A percentile compares a stretch with the other conserved stretches of the same genome.
phyloP scores from a whole-genome alignment of 345 rosid species.

The Euclidium syriacum region DNA sequence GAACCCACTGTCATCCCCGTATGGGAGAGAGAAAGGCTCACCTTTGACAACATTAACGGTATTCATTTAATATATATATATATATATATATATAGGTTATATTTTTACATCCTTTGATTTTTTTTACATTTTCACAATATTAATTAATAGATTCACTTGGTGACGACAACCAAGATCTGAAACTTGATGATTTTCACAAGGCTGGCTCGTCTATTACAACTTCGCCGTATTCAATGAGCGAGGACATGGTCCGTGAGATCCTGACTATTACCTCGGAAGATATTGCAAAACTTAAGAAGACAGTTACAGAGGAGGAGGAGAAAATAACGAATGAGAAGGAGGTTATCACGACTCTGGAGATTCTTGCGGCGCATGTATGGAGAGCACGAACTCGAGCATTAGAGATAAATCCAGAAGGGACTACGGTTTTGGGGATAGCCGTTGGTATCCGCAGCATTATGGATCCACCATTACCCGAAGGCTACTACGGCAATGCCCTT shows the following conservation, averaged over 20 bases:
- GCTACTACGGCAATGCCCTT: slow-evolving; percentile 58
- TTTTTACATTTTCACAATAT: too few relatives aligned
- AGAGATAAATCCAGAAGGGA: slow-evolving; percentile 36
- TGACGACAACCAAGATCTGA: slow-evolving; percentile 8
- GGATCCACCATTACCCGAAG: slow-evolving; percentile 39
- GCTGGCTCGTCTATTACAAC: slow-evolving; percentile 27
- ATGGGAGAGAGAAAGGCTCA: slow-evolving; percentile 47
- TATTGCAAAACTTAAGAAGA: slow-evolving; percentile 33
- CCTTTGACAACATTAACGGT: slow-evolving; percentile 4
- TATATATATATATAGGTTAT: not conserved
- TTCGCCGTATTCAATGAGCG: slow-evolving; percentile 37
- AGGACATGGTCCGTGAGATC: slow-evolving; percentile 35
- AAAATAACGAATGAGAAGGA: not conserved
- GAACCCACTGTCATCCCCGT: slow-evolving; percentile 45
- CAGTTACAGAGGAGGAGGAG: slow-evolving; percentile 19
- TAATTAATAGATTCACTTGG: too few relatives aligned
- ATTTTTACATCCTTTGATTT: too few relatives aligned
- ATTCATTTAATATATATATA: not conserved
- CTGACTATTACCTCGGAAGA: slow-evolving; percentile 30
- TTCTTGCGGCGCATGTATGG: slow-evolving; percentile 48
- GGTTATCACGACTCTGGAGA: slow-evolving; percentile 43
- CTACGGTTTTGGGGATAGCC: slow-evolving; percentile 29
- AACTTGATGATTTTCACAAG: slow-evolving; percentile 14
- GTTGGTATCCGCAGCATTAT: slow-evolving; percentile 37
- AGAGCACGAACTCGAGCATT: slow-evolving; percentile 44